Base-by-base conservation (phyloP, 2,329 filamentous ascomycete genomes). In the Diaporthe citrichinensis region DNA sequence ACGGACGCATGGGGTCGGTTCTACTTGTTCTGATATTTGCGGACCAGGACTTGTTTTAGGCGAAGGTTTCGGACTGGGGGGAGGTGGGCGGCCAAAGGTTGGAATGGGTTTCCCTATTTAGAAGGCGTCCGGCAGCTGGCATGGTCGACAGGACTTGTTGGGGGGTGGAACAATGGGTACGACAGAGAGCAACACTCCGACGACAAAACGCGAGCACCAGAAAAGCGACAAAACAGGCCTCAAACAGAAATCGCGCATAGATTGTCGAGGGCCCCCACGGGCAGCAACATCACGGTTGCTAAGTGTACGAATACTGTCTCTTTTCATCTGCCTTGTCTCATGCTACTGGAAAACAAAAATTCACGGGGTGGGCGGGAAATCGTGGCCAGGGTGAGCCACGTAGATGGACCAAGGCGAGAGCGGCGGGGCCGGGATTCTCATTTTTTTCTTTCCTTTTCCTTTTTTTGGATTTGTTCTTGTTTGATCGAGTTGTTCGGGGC, bases 191-290 rank as follows among this genome's bases (percentile, higher is more conserved):
- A 59, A 72, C 59, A 59, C 61, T 53, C 69, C 75, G 59, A 72
- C 74, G 59, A 62, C 72, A 71, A 74, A 68, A 61, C 59, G 73
- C 74, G 75, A 71, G 41, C 62, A 55, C 51, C 51, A 59, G 55
- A 71, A 72, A 69, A 65, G 73, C 73, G 73, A 55, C 73, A 75
- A 75, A 73, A 44, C 61, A 76, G 69, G 71, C 62, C 31, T 68
- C 74, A 51, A 59, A 58, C 71, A 71, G 67, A 71, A 57, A 69
- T 76, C 62, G 71, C 73, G 69, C 69, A 73, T 76, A 76, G 75
- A 76, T 53, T 71, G 73, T 73, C 68, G 69, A 73, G 73, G 68
- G 75, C 73, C 75, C 75, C 62, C 75, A 75, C 75, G 75, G 75
- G 75, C 73, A 68, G 55, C 58, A 72, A 72, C 57, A 72, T 31